Evolutionary conservation across 192 early-diverging fungal genomes (phyloP), one percentile per base, ranked within the genome.

Genomic region (Backusella westeae): DNA sequence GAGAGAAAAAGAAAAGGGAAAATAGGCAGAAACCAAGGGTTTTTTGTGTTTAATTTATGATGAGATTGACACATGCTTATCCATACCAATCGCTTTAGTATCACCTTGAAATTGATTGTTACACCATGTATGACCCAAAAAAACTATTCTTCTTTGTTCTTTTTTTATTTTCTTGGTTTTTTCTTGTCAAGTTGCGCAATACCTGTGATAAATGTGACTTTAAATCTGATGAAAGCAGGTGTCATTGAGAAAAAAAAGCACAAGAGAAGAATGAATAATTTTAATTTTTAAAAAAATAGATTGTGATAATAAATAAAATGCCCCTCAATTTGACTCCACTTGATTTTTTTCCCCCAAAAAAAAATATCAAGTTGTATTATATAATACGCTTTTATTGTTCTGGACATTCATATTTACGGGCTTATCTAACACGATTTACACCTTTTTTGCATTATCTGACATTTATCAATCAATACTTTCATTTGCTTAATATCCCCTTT

Each of bases 1-100:
- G 9, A n/a, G 21, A 19, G 56, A 29, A 14, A 23, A 12, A 59
- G 21, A 26, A 3, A 32, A 3, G 9, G 21, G 21, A 26, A 56
- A 9, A 56, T 23, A 56, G 10, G 21, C 29, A 52, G n/a, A 59
- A 29, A 0, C 38, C 38, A 63, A 63, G 9, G 10, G n/a, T 7
- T 32, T 32, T 32, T 32, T 32, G 32, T 6, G 9, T 12, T 59
- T 59, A 59, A 29, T 29, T 53, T n/a, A 29, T 23, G 56, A 63
- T 63, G 56, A 63, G 56, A 63, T 63, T 63, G 56, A 63, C 56
- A 63, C 56, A 63, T 63, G 56, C 56, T 63, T 63, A 63, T 63
- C 12, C 56, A 26, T 29, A 63, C 26, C 12, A 23, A 23, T 63
- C 26, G 8, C 23, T 12, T 63, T 63, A 26, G 56, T 63, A n/a